Conservation (phyloP, 257 asterid species). For the Knoxia roxburghii region DNA sequence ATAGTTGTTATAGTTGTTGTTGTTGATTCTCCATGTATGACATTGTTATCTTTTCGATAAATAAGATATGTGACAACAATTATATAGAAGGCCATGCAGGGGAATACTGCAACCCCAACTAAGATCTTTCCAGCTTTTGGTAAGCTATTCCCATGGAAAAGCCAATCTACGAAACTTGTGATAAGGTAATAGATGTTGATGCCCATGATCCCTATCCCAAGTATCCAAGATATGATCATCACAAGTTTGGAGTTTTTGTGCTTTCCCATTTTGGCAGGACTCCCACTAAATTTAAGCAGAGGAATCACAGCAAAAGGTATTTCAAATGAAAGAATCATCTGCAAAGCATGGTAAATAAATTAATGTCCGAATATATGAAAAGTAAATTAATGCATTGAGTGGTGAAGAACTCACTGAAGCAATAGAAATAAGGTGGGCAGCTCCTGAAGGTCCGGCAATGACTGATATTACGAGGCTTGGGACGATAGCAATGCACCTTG, state of each 20-base stretch:
- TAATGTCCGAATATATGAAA: too few relatives aligned
- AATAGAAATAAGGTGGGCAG: slow-evolving; percentile 78
- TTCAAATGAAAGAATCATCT: slow-evolving; percentile 93
- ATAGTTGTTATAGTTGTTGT: neutral
- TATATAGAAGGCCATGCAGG: slow-evolving; percentile 57
- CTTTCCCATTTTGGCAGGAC: slow-evolving; percentile 72
- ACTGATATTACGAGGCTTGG: slow-evolving; percentile 79
- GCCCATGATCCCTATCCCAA: slow-evolving; percentile 79
- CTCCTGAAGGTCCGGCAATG: slow-evolving; percentile 83
- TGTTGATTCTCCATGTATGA: slow-evolving; percentile 42
- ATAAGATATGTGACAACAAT: slow-evolving; percentile 55
- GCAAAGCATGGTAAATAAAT: neutral
- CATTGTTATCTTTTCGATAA: slow-evolving; percentile 62
- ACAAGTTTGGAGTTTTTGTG: slow-evolving; percentile 77
- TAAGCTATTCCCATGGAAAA: slow-evolving; percentile 45
- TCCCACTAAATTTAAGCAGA: slow-evolving; percentile 69
- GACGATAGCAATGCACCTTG: slow-evolving; percentile 78
- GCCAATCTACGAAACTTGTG: slow-evolving; percentile 66
- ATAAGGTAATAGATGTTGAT: slow-evolving; percentile 74
- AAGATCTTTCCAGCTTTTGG: slow-evolving; percentile 62
- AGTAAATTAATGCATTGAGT: too few relatives aligned
- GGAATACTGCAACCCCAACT: slow-evolving; percentile 63
- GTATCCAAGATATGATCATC: slow-evolving; percentile 68
- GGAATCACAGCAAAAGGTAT: slow-evolving; percentile 90
- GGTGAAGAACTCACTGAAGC: slow-evolving; percentile 60